Percentiles rank a stretch among this genome's conserved stretches.
phyloP scores from a whole-genome alignment of 768 basidiomycete genomes.

The Vishniacozyma victoriae region DNA sequence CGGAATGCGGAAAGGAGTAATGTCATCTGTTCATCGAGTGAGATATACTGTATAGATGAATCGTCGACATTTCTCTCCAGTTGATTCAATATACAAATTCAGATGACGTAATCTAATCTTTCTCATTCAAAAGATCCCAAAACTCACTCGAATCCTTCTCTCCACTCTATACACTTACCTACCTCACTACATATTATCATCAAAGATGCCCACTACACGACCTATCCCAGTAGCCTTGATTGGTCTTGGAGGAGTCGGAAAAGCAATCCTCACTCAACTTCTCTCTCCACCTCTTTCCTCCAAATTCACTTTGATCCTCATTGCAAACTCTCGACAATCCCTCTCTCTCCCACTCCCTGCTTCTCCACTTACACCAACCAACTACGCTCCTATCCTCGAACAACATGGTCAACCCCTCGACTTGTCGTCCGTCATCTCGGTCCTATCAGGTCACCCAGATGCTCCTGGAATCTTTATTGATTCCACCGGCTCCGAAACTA shows the following conservation, averaged over 20 bases:
- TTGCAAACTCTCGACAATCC: conserved; percentile 49
- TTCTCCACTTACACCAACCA: conserved; percentile 28
- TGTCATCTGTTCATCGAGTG: too few species aligned
- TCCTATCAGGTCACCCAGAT: conserved; percentile 49
- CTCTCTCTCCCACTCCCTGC: conserved; percentile 38
- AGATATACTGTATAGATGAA: too few species aligned
- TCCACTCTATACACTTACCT: too few species aligned
- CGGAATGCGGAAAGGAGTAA: too few species aligned
- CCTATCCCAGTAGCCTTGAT: conserved; percentile 60
- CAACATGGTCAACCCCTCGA: conserved; percentile 54
- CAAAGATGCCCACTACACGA: too few species aligned
- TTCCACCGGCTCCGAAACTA: conserved; percentile 78
- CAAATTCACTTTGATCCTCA: conserved; percentile 48
- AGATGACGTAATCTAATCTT: too few species aligned
- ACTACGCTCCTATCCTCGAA: conserved; percentile 36
- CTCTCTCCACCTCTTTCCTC: conserved; percentile 56
- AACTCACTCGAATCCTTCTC: too few species aligned
- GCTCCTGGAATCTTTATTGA: conserved; percentile 68
- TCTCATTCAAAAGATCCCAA: too few species aligned
- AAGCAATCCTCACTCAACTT: conserved; percentile 77
- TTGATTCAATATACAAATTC: too few species aligned
- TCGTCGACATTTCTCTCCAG: too few species aligned
- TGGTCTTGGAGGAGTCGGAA: conserved; percentile 88
- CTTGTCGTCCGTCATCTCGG: conserved; percentile 51
- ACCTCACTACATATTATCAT: too few species aligned